Evolutionary conservation across 1,284 basidiomycete genomes (phyloP).

Genomic region (Coniophora puteana): DNA sequence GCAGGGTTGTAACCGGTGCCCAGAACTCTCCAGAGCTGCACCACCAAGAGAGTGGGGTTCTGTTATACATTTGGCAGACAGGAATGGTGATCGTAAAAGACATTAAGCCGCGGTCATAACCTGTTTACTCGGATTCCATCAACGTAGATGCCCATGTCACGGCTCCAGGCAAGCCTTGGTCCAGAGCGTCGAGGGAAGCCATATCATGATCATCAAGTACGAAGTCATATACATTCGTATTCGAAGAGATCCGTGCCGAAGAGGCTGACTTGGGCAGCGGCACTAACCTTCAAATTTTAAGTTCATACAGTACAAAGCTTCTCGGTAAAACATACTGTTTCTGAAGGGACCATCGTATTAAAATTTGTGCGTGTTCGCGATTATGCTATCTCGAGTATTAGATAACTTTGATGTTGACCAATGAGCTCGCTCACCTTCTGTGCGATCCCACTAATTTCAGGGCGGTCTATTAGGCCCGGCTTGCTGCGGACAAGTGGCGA

Average conservation of each 20-base stretch:
- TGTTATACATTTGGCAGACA: no score
- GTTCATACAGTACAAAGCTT: background rate
- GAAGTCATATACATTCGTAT: slow-evolving; percentile 71
- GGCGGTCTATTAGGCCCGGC: slow-evolving; percentile 53
- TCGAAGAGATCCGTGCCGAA: slow-evolving; percentile 62
- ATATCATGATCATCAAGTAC: slow-evolving; percentile 62
- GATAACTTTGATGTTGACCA: background rate
- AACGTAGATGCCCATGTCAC: no score
- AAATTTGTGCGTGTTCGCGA: slow-evolving; percentile 66
- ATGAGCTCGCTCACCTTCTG: slow-evolving; percentile 41
- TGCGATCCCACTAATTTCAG: slow-evolving; percentile 49
- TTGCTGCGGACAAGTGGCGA: slow-evolving; percentile 67
- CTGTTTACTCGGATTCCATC: no score
- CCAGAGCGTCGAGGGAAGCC: slow-evolving; percentile 53
- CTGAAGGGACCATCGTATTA: slow-evolving; percentile 83
- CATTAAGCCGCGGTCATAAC: no score
- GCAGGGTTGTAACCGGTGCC: no score
- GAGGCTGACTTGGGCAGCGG: slow-evolving; percentile 78
- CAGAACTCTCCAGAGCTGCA: no score
- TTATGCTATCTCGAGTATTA: slow-evolving; percentile 32
- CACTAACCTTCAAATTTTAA: slow-evolving; percentile 43
- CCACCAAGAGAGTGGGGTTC: no score
- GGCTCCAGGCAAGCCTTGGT: slow-evolving; percentile 59
- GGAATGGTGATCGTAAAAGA: no score
- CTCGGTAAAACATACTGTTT: slow-evolving; percentile 52